Percentiles rank a stretch among this genome's conserved stretches.
Evolutionary conservation across 805 yeast genomes (phyloP).

Genomic region (Candida ponderosae): DNA sequence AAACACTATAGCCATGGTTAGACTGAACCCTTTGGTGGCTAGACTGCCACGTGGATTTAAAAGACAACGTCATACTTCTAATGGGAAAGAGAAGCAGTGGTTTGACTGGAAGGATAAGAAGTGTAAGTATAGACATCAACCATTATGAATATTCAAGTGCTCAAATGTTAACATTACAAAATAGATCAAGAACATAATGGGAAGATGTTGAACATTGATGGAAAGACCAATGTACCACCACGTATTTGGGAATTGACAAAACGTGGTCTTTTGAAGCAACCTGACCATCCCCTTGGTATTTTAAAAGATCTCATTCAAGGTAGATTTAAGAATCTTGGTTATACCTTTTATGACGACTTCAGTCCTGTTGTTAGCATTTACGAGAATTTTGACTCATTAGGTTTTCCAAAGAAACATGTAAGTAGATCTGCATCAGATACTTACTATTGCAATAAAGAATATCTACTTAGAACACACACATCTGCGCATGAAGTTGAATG

Average conservation of each 20-base stretch:
- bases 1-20: too few species aligned
- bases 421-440: slow-evolving; percentile 92
- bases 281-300: slow-evolving; percentile 86
- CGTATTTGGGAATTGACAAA: slow-evolving; percentile 61
- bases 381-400: slow-evolving; percentile 88
- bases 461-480: slow-evolving; percentile 84
- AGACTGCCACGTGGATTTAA: too few species aligned
- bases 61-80: too few species aligned
- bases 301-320: slow-evolving; percentile 65
- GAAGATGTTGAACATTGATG: slow-evolving; percentile 40
- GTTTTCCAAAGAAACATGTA: slow-evolving; percentile 88
- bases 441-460: slow-evolving; percentile 70
- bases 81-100: too few species aligned
- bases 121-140: too few species aligned
- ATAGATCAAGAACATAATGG: too few species aligned
- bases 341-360: slow-evolving; percentile 73
- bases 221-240: slow-evolving; percentile 81
- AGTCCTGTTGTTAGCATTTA: slow-evolving; percentile 73
- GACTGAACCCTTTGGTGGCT: too few species aligned
- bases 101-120: too few species aligned
- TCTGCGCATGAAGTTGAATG: slow-evolving; percentile 95
- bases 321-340: slow-evolving; percentile 58
- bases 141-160: too few species aligned
- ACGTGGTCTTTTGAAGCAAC: slow-evolving; percentile 64
- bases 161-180: too few species aligned